These are phyloP conservation scores for Spergularia marina DNA, from an alignment of 148 eudicot species.

Conservation along the genomic window DNA sequence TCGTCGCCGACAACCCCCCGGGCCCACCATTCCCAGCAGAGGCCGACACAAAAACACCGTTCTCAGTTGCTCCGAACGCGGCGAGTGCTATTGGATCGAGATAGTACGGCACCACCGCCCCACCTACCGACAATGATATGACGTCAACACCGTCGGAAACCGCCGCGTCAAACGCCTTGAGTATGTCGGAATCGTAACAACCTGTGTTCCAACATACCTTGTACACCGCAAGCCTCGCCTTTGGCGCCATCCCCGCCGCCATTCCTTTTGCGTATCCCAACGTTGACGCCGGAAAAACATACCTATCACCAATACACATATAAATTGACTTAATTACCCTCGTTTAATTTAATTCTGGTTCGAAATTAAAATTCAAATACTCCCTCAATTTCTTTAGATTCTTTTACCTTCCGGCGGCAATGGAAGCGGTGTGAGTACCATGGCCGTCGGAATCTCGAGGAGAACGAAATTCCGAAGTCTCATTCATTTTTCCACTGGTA, in stretches of 20 bases:
- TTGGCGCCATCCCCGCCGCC: slow-evolving; percentile 96
- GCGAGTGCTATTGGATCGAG: slow-evolving; percentile 89
- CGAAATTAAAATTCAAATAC: too few species aligned
- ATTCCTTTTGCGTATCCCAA: slow-evolving; percentile 80
- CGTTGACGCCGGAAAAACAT: slow-evolving; percentile 77
- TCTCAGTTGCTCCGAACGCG: slow-evolving; percentile 61
- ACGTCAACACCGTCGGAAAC: slow-evolving; percentile 88
- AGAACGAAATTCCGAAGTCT: slow-evolving; percentile 48
- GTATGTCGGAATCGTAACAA: slow-evolving; percentile 88
- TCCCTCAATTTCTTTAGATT: too few species aligned
- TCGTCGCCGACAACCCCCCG: slow-evolving; percentile 74
- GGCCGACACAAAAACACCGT: slow-evolving; percentile 79
- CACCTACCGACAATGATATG: slow-evolving; percentile 76
- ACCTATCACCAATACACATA: slow-evolving; percentile 41
- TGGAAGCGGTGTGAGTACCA: slow-evolving; percentile 95
- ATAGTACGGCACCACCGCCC: slow-evolving; percentile 83
- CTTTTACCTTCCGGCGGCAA: slow-evolving; percentile 72
- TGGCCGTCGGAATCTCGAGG: slow-evolving; percentile 89
- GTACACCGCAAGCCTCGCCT: slow-evolving; percentile 79
- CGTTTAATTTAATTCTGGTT: too few species aligned
- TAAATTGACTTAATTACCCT: too few species aligned
- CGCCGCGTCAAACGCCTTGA: slow-evolving; percentile 84
- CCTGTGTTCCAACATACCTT: slow-evolving; percentile 96
- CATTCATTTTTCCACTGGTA: slow-evolving; percentile 75
- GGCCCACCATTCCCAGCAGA: slow-evolving; percentile 97